Evolutionary conservation across 106 monocot species (phyloP), one percentile per base, ranked within the genome.

Genomic region (Allium sativum): DNA sequence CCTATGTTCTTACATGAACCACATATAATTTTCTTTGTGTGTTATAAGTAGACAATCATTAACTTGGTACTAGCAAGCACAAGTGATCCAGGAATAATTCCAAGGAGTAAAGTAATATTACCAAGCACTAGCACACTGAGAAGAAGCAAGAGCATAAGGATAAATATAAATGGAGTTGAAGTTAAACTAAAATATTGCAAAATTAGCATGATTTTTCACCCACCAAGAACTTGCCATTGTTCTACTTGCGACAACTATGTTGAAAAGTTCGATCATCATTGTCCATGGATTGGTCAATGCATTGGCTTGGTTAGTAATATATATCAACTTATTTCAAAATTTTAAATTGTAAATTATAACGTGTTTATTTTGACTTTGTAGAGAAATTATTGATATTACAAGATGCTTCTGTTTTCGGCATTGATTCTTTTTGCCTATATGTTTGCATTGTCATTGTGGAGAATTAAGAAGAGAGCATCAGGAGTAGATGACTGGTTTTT

Each of bases 31-130:
- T n/a, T n/a, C n/a, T n/a, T n/a, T n/a, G n/a, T n/a, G n/a, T n/a
- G n/a, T n/a, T n/a, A n/a, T n/a, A n/a, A n/a, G n/a, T n/a, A n/a
- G 89, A 81, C 81, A 56, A 60, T 90, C 52, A 53, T 64, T 63
- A 82, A 82, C 44, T 77, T 90, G 42, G 64, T 82, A 10, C 13
- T 82, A 58, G 84, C 90, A 59, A 81, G 84, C 42, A 63, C 70
- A 64, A 78, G 83, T 66, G 92, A 92, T 78, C 92, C 92, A 42
- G 86, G 86, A 14, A 92, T 92, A 70, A 52, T 86, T 44, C 86
- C 83, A 14, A 76, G 92, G 66, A 92, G 78, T 68, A 4, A 65
- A 48, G n/a, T n/a, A n/a, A n/a, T n/a, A n/a, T n/a, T n/a, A n/a
- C 48, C 22, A 18, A 65, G 74, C 16, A 59, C 68, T 18, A 78